Percentiles rank a stretch among this genome's conserved stretches.
These are phyloP conservation scores for Penicillium crustosum DNA, from an alignment of 2,329 filamentous ascomycete species.

Conservation along the genomic window DNA sequence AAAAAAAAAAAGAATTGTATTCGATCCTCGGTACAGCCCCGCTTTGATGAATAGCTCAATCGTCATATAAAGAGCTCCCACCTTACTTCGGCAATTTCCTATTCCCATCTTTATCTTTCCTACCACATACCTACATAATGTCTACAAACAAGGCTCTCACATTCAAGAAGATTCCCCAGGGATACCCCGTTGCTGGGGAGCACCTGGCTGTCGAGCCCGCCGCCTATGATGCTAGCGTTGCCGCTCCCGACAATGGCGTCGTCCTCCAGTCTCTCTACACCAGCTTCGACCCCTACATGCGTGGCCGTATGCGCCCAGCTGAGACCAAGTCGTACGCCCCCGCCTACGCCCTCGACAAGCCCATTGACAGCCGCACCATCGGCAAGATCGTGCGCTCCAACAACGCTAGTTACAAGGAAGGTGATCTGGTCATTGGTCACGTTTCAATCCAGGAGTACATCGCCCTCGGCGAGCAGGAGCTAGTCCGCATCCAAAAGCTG, in stretches of 20 bases:
- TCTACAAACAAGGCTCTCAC: slow-evolving; percentile 68
- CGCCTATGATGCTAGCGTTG: slow-evolving; percentile 60
- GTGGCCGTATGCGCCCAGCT: slow-evolving; percentile 71
- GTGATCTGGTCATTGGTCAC: slow-evolving; percentile 63
- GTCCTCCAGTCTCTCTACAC: slow-evolving; percentile 69
- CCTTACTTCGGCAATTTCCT: background rate
- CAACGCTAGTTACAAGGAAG: slow-evolving; percentile 60
- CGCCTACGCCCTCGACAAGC: slow-evolving; percentile 60
- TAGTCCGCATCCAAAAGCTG: slow-evolving; percentile 54
- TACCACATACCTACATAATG: slow-evolving; percentile 24
- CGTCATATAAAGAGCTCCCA: slow-evolving; percentile 11
- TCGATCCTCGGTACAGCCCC: slow-evolving; percentile 25
- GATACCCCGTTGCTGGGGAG: slow-evolving; percentile 67
- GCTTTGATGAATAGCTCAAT: slow-evolving; percentile 11
- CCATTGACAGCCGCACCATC: slow-evolving; percentile 65
- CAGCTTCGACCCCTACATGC: slow-evolving; percentile 83
- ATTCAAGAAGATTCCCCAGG: slow-evolving; percentile 68
- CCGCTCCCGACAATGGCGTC: slow-evolving; percentile 65
- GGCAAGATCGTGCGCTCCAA: slow-evolving; percentile 71
- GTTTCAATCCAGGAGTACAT: slow-evolving; percentile 70
- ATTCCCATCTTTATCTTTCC: background rate
- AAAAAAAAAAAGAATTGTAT: background rate
- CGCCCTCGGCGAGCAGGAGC: slow-evolving; percentile 51
- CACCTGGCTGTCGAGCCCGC: slow-evolving; percentile 67
- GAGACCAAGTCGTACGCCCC: slow-evolving; percentile 66